A percentile compares a stretch with the other conserved stretches of the same genome.
These are phyloP conservation scores for Oidiodendron maius DNA, from an alignment of 495 filamentous ascomycete genomes.

Conservation along the genomic window DNA sequence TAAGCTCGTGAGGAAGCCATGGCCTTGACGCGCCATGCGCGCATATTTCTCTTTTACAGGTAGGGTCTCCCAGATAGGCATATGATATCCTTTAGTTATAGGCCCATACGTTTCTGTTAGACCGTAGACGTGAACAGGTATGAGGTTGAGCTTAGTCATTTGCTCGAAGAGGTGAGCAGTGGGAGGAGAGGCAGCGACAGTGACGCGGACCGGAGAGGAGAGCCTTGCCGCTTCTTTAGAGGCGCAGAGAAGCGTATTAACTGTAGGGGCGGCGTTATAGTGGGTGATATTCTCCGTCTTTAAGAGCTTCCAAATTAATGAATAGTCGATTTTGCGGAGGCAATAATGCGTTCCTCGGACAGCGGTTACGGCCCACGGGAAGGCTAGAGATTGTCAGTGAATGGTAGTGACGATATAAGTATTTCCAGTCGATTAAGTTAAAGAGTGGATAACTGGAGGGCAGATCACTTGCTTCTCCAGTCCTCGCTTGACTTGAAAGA, in stretches of 20 bases:
- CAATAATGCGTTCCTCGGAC: constrained; percentile 93
- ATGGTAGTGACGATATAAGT: too few species aligned
- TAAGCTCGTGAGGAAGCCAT: constrained; percentile 82
- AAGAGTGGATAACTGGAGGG: too few species aligned
- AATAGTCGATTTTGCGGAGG: constrained; percentile 90
- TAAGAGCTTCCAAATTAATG: constrained; percentile 81
- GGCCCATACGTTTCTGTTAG: constrained; percentile 95
- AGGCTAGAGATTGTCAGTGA: constrained; percentile 16
- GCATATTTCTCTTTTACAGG: constrained; percentile 67
- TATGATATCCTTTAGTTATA: constrained; percentile 85
- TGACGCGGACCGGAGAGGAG: constrained; percentile 71
- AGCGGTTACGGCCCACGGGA: constrained; percentile 80
- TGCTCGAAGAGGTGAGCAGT: constrained; percentile 84
- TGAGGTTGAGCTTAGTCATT: constrained; percentile 81
- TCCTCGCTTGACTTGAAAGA: not conserved
- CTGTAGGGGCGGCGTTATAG: constrained; percentile 93
- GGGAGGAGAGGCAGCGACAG: constrained; percentile 87
- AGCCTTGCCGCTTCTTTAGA: constrained; percentile 63
- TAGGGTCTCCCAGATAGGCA: constrained; percentile 75
- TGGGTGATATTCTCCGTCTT: constrained; percentile 84
- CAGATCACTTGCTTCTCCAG: not conserved
- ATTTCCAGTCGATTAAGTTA: too few species aligned
- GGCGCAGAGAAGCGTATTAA: constrained; percentile 88
- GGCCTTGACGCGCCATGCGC: constrained; percentile 83
- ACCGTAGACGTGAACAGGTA: constrained; percentile 92